Evolutionary conservation across 129 eudicot genomes (phyloP), one percentile per base, ranked within the genome.

Genomic region (Centrapalus pauciflorus): DNA sequence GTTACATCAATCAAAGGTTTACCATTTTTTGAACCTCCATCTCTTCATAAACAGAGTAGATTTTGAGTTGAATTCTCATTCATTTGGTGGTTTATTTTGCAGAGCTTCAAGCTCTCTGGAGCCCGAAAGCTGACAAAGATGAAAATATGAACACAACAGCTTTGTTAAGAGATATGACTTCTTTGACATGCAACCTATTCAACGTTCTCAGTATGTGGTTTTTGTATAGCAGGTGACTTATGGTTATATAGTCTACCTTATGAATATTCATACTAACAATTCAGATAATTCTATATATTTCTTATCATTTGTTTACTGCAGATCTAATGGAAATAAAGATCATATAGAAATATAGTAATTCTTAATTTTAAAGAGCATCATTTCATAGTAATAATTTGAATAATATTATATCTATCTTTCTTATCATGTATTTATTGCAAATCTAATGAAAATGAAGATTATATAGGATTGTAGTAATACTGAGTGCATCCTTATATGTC

Each of bases 11-110:
- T 33, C 24, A 20, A 46, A 63, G 77, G 70, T 50, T 16, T 20
- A 62, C 63, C 71, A 37, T 16, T 38, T 51, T 51, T 24, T n/a
- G 7, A 52, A 25, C 27, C 1, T n/a, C 14, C 61, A 20, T 50
- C 40, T 48, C 45, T 34, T 72, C 4, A 27, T 62, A 51, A 21
- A 27, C 20, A 11, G 54, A 51, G 40, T 62, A 30, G 32, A 32
- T 30, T 55, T 26, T 56, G 33, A 17, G 41, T 60, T 23, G 17
- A 59, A 45, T 17, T 61, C 46, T 25, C 63, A 55, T 61, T 60
- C 14, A 61, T 38, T 76, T 66, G 20, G 7, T 66, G 51, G 64
- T 37, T 38, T 76, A 27, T 69, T 57, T 76, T 69, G 65, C 76
- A 69, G 80, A 34, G 30, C 24, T 70, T 69, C 48, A 76, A 61